Percentiles rank a stretch among this genome's conserved stretches.
These are phyloP conservation scores for Metrosideros polymorpha DNA, from an alignment of 441 rosid genomes.

Conservation along the genomic window DNA sequence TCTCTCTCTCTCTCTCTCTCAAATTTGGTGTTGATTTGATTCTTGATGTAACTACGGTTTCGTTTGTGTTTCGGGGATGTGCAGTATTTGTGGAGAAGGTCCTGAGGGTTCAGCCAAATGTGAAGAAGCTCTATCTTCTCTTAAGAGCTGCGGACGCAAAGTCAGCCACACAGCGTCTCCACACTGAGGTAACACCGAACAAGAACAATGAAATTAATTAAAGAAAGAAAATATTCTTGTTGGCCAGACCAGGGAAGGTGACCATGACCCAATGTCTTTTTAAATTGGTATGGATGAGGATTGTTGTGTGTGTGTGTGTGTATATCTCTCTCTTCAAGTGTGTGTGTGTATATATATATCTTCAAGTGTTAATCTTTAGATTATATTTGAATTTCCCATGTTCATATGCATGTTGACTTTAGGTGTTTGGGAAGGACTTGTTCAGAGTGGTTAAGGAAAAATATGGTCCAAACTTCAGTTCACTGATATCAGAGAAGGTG, in stretches of 20 bases:
- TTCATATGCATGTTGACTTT: neutral
- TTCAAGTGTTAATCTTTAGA: neutral
- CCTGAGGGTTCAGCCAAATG: slow-evolving; percentile 50
- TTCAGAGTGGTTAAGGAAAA: slow-evolving; percentile 52
- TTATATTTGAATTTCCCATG: neutral
- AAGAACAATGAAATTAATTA: neutral
- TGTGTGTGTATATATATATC: neutral
- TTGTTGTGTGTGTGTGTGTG: too few species aligned
- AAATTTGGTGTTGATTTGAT: neutral
- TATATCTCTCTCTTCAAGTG: too few species aligned
- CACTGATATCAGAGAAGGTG: slow-evolving; percentile 42
- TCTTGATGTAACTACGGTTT: neutral
- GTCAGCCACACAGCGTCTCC: slow-evolving; percentile 36
- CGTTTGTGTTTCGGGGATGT: neutral
- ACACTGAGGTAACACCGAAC: slow-evolving; percentile 27
- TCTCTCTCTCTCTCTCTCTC: neutral
- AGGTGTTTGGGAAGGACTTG: slow-evolving; percentile 66
- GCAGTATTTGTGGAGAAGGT: slow-evolving; percentile 57
- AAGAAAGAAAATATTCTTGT: neutral
- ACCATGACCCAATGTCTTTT: neutral
- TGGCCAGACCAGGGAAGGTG: neutral
- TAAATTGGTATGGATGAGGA: neutral
- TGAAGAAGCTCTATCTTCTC: slow-evolving; percentile 53
- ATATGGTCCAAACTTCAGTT: slow-evolving; percentile 32
- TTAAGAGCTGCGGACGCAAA: slow-evolving; percentile 46